Evolutionary conservation across 805 yeast species (phyloP).

Genomic region (Yamadazyma sp.): DNA sequence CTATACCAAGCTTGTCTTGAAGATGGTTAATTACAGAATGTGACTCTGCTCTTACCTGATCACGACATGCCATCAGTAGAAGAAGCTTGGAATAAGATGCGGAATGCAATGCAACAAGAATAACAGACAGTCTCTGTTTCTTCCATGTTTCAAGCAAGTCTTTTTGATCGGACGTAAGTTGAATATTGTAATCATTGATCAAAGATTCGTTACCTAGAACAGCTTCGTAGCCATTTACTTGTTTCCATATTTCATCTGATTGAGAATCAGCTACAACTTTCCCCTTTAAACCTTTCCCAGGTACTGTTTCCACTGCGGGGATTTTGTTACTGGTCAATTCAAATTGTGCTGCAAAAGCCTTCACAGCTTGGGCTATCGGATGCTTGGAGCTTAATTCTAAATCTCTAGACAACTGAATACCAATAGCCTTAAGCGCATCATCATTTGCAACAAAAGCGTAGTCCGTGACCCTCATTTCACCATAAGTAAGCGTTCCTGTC

Average conservation of each 20-base stretch:
- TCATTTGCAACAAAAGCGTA: slow-evolving; percentile 29
- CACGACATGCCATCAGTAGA: slow-evolving; percentile 59
- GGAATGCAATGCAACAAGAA: slow-evolving; percentile 50
- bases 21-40: slow-evolving; percentile 43
- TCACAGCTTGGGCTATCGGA: slow-evolving; percentile 64
- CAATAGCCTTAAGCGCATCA: slow-evolving; percentile 18
- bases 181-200: slow-evolving; percentile 47
- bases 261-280: slow-evolving; percentile 23
- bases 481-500: slow-evolving; percentile 76
- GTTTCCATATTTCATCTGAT: slow-evolving; percentile 28
- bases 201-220: slow-evolving; percentile 63
- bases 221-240: slow-evolving; percentile 34
- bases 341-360: slow-evolving; percentile 22
- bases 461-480: slow-evolving; percentile 58
- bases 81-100: slow-evolving; percentile 29
- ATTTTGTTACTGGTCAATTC: slow-evolving; percentile 34
- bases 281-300: slow-evolving; percentile 63
- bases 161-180: slow-evolving; percentile 29
- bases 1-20: slow-evolving; percentile 43
- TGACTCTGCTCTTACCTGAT: slow-evolving; percentile 59
- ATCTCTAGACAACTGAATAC: slow-evolving; percentile 53
- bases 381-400: slow-evolving; percentile 66
- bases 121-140: slow-evolving; percentile 59
- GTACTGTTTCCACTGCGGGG: slow-evolving; percentile 50
- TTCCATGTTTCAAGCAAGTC: slow-evolving; percentile 54